A percentile compares a stretch with the other conserved stretches of the same genome.
phyloP scores from a whole-genome alignment of 495 filamentous ascomycete species.

The Xeromyces bisporus region DNA sequence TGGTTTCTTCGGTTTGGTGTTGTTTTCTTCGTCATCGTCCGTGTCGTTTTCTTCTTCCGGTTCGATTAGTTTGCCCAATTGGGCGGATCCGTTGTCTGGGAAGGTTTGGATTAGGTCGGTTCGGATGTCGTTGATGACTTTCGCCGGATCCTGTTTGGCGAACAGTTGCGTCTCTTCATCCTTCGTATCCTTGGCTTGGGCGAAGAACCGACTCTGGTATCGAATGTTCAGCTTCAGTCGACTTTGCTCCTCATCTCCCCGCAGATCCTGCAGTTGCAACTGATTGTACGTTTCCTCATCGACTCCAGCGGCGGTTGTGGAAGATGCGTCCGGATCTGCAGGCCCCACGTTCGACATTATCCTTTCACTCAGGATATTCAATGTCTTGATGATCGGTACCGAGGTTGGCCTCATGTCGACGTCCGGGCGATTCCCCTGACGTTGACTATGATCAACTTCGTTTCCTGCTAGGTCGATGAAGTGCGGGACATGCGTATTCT shows the following conservation, averaged over 20 bases:
- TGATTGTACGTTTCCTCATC: constrained; percentile 61
- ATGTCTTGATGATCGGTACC: constrained; percentile 59
- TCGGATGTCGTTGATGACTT: constrained; percentile 48
- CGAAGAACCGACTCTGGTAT: constrained; percentile 68
- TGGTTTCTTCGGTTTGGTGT: constrained; percentile 31
- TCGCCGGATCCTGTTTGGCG: constrained; percentile 45
- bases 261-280: constrained; percentile 68
- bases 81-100: constrained; percentile 39
- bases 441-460: constrained; percentile 70
- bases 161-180: constrained; percentile 40
- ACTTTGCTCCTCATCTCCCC: constrained; percentile 50
- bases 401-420: constrained; percentile 63
- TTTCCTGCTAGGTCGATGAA: constrained; percentile 88
- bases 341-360: constrained; percentile 74
- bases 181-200: constrained; percentile 34
- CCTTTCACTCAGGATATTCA: constrained; percentile 80
- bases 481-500: constrained; percentile 53
- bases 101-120: constrained; percentile 36
- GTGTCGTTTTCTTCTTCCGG: constrained; percentile 44
- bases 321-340: constrained; percentile 47
- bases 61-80: constrained; percentile 31
- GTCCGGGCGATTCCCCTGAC: constrained; percentile 69
- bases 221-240: constrained; percentile 74
- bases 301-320: constrained; percentile 32
- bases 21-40: constrained; percentile 33